Evolutionary conservation across 192 early-diverging fungal genomes (phyloP).

Genomic region (Umbelopsis vinacea): DNA sequence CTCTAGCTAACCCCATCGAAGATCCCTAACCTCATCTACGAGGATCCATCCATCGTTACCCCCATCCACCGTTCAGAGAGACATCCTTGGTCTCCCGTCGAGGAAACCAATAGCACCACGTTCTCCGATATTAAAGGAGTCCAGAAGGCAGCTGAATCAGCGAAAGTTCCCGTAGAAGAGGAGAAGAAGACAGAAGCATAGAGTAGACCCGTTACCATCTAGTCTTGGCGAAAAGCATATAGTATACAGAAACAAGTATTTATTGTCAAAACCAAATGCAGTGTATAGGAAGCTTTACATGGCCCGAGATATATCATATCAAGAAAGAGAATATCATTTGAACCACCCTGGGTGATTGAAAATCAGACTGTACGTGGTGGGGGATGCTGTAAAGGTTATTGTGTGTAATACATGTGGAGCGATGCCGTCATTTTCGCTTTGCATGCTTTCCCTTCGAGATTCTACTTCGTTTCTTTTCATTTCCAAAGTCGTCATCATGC

Average conservation of each 20-base stretch:
- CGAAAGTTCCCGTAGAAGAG: not conserved
- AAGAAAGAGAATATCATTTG: not conserved
- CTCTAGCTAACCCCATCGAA: not conserved
- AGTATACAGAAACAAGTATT: too few species aligned
- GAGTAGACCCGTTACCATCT: not conserved
- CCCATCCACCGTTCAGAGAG: not conserved
- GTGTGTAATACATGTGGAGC: not conserved
- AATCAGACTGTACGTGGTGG: not conserved
- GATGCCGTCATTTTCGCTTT: not conserved
- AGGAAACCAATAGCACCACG: not conserved
- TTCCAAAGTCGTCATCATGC: slow-evolving; percentile 25
- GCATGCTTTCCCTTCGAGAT: slow-evolving; percentile 6
- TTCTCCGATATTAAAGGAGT: not conserved
- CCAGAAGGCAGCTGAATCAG: not conserved
- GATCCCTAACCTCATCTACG: slow-evolving; percentile 14
- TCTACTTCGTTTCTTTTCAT: slow-evolving; percentile 28
- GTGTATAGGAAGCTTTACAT: too few species aligned
- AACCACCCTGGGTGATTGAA: not conserved
- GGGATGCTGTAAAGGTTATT: too few species aligned
- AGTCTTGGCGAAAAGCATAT: too few species aligned
- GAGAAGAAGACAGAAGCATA: not conserved
- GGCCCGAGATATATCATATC: too few species aligned
- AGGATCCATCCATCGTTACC: slow-evolving; percentile 15
- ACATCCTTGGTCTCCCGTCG: slow-evolving; percentile 9
- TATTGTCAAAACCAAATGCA: too few species aligned